Percentiles rank a stretch among this genome's conserved stretches.
These are phyloP conservation scores for Danielozyma ontarioensis DNA, from an alignment of 805 yeast genomes.

Conservation along the genomic window DNA sequence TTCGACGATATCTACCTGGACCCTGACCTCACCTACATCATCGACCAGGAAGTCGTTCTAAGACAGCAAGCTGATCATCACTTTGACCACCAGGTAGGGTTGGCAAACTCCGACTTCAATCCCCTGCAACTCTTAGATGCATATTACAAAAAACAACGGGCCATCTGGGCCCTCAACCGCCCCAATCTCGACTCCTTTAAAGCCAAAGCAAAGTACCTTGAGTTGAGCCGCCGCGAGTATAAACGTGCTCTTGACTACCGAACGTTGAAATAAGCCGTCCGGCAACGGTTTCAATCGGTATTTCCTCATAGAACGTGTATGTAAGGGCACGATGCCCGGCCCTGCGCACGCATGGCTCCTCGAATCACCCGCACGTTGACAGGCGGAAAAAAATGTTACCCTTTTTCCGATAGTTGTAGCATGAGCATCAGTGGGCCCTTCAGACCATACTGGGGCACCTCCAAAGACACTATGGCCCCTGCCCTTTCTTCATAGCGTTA, in stretches of 20 bases:
- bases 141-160: constrained; percentile 4
- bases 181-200: constrained; percentile 8
- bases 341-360: too few relatives aligned
- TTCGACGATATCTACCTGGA: constrained; percentile 11
- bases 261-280: too few relatives aligned
- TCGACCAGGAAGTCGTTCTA: constrained; percentile 1
- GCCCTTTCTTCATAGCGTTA: too few relatives aligned
- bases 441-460: too few relatives aligned
- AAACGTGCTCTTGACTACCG: background rate
- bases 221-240: constrained; percentile 1
- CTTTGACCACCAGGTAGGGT: constrained; percentile 19
- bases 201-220: constrained; percentile 8
- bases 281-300: too few relatives aligned
- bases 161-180: constrained; percentile 6
- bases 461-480: too few relatives aligned
- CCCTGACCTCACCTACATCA: constrained; percentile 4
- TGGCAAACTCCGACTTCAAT: constrained; percentile 24
- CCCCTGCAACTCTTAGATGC: constrained; percentile 9
- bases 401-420: too few relatives aligned
- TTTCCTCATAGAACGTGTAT: too few relatives aligned
- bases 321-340: too few relatives aligned
- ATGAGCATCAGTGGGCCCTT: too few relatives aligned
- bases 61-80: constrained; percentile 6
- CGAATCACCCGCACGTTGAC: too few relatives aligned
- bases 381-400: too few relatives aligned